Percentiles rank a stretch among this genome's conserved stretches.
Conservation (phyloP, 768 basidiomycete genomes). For the Gymnopilus dilepis region DNA sequence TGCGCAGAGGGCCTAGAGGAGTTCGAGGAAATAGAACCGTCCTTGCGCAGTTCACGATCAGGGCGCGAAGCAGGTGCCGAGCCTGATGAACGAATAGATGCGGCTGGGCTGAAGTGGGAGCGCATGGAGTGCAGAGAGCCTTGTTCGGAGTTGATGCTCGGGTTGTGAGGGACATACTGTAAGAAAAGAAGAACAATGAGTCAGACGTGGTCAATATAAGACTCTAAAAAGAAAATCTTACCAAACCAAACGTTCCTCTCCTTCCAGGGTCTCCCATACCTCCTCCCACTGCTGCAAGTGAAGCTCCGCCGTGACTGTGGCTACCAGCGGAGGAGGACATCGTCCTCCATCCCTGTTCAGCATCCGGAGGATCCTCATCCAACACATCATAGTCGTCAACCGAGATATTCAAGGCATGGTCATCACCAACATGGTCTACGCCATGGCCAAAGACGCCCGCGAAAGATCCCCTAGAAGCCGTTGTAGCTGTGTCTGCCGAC, state of each 20-base stretch:
- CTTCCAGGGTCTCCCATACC: constrained; percentile 36
- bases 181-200: constrained; percentile 15
- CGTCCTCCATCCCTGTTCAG: constrained; percentile 64
- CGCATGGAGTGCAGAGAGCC: constrained; percentile 70
- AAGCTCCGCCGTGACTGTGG: not conserved
- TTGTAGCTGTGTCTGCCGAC: constrained; percentile 25
- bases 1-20: constrained; percentile 59
- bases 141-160: constrained; percentile 56
- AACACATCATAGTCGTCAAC: constrained; percentile 48
- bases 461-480: constrained; percentile 15
- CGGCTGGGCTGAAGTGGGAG: constrained; percentile 54
- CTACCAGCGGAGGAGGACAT: constrained; percentile 45
- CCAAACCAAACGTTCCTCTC: constrained; percentile 67
- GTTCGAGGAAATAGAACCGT: constrained; percentile 52
- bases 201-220: not conserved
- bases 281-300: constrained; percentile 24
- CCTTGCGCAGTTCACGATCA: constrained; percentile 31
- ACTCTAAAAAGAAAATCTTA: constrained; percentile 44
- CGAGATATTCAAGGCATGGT: constrained; percentile 41
- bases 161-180: constrained; percentile 47
- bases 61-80: constrained; percentile 57
- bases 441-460: constrained; percentile 13
- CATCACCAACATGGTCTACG: constrained; percentile 17
- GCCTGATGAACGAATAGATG: constrained; percentile 50
- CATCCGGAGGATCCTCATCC: constrained; percentile 71